Evolutionary conservation across 1,284 basidiomycete species (phyloP).

Genomic region (Tausonia pullulans): DNA sequence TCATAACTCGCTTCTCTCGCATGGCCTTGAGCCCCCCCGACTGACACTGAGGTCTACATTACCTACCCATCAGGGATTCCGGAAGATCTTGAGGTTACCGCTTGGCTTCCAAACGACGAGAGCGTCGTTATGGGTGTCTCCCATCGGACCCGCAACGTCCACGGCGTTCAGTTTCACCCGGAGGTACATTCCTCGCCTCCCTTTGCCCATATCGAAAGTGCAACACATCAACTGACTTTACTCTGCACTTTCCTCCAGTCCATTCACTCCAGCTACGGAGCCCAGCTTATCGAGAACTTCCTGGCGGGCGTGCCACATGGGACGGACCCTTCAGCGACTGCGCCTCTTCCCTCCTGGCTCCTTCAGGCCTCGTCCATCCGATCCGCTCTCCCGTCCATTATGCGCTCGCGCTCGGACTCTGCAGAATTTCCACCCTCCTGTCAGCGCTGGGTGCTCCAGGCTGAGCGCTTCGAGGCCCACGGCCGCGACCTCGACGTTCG

Average conservation of each 20-base stretch:
- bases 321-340: neutral
- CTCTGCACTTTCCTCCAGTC: constrained; percentile 27
- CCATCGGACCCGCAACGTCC: constrained; percentile 62
- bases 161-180: constrained; percentile 94
- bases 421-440: neutral
- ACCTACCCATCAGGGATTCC: constrained; percentile 30
- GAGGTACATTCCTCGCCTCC: constrained; percentile 38
- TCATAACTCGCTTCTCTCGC: neutral
- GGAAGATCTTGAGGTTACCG: constrained; percentile 37
- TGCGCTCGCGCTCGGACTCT: neutral
- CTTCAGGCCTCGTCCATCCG: constrained; percentile 1
- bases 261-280: constrained; percentile 35
- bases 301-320: constrained; percentile 8
- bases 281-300: constrained; percentile 33
- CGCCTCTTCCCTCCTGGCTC: constrained; percentile 2
- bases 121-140: constrained; percentile 30
- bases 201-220: neutral
- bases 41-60: constrained; percentile 6
- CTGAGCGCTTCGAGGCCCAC: constrained; percentile 20
- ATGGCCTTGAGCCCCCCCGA: neutral
- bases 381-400: neutral
- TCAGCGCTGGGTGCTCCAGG: constrained; percentile 19
- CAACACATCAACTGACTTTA: neutral
- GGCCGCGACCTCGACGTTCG: constrained; percentile 24
- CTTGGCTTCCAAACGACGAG: constrained; percentile 31